A percentile compares a stretch with the other conserved stretches of the same genome.
Evolutionary conservation across 1,284 basidiomycete species (phyloP).

Genomic region (Sutorius eximius): DNA sequence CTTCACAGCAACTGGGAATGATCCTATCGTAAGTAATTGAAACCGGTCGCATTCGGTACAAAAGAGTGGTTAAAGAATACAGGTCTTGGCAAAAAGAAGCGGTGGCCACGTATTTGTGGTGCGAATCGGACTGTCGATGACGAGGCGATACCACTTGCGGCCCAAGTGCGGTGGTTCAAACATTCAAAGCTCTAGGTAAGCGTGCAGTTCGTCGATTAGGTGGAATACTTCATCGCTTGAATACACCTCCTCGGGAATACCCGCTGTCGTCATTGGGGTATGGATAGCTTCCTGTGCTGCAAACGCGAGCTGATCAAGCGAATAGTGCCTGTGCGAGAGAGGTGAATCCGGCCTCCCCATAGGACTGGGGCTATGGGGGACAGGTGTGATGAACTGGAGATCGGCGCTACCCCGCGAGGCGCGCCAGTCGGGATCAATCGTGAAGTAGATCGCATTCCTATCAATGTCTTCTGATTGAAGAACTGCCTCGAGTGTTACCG

Average conservation of each 20-base stretch:
- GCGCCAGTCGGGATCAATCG: constrained; percentile 25
- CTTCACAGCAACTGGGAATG: not conserved
- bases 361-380: constrained; percentile 16
- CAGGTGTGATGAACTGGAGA: constrained; percentile 28
- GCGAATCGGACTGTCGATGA: not conserved
- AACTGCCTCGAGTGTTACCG: not conserved
- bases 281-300: not conserved
- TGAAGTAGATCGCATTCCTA: constrained; percentile 30
- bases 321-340: constrained; percentile 22
- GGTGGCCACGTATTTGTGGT: not conserved
- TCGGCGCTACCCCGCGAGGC: constrained; percentile 24
- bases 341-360: constrained; percentile 27
- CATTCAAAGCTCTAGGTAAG: constrained; percentile 23
- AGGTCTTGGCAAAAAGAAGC: not conserved
- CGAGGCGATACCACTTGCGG: not conserved
- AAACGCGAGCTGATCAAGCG: constrained; percentile 22
- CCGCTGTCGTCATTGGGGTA: not conserved
- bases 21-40: constrained; percentile 6
- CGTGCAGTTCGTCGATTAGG: constrained; percentile 27
- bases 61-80: constrained; percentile 5
- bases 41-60: constrained; percentile 7
- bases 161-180: constrained; percentile 10
- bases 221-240: constrained; percentile 3
- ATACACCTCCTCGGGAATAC: not conserved
- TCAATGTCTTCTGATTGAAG: constrained; percentile 12